Base-by-base conservation (phyloP, 2,329 filamentous ascomycete species). In the Colletotrichum phormii region DNA sequence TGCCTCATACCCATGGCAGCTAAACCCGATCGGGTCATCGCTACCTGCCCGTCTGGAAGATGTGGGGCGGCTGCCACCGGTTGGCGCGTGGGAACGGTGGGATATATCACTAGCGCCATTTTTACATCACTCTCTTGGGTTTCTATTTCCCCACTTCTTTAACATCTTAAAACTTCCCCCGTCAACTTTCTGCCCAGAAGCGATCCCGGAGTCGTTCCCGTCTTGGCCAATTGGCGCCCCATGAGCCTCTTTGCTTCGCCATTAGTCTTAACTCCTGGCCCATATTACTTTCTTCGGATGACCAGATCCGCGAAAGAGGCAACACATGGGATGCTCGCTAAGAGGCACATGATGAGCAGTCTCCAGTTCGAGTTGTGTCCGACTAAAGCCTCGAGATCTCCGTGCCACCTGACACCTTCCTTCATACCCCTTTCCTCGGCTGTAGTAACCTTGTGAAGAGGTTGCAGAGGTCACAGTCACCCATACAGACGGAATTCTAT, bases 1-100 rank as follows among this genome's bases (percentile, higher is more conserved):
- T 73, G 71, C 67, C 55, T 73, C 71, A 73, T 18, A 65, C 55
- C 71, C 71, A 49, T 71, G 71, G 42, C 55, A 61, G 46, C 66
- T 72, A 72, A 70, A 12, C 70, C 70, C 29, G 29, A 70, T 65
- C 24, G 15, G 70, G 70, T 15, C 12, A 46, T 49, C 24, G 9
- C 46, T 67, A 59, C 64, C 59, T 59, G 51, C 64, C 33, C 42
- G 46, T 61, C 46, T 61, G 42, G 62, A 65, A 12, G 12, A 46
- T 64, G 54, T 64, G 66, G 70, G 59, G 18, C 33, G 18, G 24
- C 29, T 59, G 31, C 42, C 42, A 29, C 58, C 37, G 33, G 35
- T 26, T 35, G 22, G 63, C 57, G 33, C 49, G 26, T 55, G 55
- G 57, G 55, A 60, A 12, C 54, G 42, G 12, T 42, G 37, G 37